Evolutionary conservation across 2,329 filamentous ascomycete genomes (phyloP), one percentile per base, ranked within the genome.

Genomic region (Shiraia bambusicola): DNA sequence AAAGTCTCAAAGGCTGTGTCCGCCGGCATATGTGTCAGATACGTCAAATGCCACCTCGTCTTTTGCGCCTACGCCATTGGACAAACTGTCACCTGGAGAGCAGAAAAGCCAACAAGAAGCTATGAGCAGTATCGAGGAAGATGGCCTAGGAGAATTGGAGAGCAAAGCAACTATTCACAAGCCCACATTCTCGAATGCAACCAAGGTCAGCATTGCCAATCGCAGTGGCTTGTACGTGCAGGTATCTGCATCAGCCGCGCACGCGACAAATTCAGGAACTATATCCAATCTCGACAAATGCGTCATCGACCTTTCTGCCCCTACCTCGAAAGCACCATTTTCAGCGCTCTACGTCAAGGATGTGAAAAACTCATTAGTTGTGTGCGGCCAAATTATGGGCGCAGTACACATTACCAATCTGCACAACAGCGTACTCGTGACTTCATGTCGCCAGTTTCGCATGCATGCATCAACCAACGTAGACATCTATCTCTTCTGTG

Each of bases 381-480:
- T 96, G 11, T 87, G 85, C 28, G 90, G 91, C 0, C 80, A 82
- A 40, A 86, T 96, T 5, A 76, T 79, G 28, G 93, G 93, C 0
- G 82, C 93, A 0, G 83, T 86, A 7, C 92, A 97, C 63, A 80
- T 97, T 37, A 97, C 92, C 0, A 79, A 77, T 1, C 72, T 95
- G 1, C 72, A 76, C 36, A 75, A 88, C 56, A 87, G 84, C 49
- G 79, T 89, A n/a, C 82, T 96, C 0, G 82, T 95, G 2, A 77
- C 81, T 6, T 29, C 52, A 6, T 87, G 88, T 37, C 79, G 86
- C n/a, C 93, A 98, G 68, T 89, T 95, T 58, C 81, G 93, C 15
- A 92, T 98, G 74, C 93, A 98, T 65, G 86, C 92, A 52, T 94
- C 88, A 61, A 76, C 73, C 31, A 80, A 90, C 47, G 86, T 94